These are phyloP conservation scores for Hypoxylon fuscum DNA, from an alignment of 495 filamentous ascomycete genomes.

Conservation along the genomic window DNA sequence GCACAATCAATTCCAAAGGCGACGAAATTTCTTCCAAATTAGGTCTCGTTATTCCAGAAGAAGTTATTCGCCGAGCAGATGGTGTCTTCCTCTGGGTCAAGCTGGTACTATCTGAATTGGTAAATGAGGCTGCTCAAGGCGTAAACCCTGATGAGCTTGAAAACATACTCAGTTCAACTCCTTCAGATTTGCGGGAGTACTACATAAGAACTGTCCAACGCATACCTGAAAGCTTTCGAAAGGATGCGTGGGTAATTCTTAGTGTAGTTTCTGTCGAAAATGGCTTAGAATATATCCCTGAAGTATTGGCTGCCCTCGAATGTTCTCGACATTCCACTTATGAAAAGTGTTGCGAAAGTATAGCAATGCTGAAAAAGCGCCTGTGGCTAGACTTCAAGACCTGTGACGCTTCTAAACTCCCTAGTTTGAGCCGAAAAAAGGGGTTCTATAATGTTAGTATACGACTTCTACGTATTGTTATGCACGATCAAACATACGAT, in stretches of 20 bases:
- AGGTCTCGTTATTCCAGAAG: neutral
- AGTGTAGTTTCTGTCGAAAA: neutral
- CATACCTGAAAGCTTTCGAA: constrained; percentile 11
- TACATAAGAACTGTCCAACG: constrained; percentile 10
- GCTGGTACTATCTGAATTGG: constrained; percentile 17
- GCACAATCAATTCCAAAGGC: neutral
- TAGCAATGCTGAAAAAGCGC: neutral
- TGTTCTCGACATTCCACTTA: constrained; percentile 12
- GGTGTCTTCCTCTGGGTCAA: constrained; percentile 36
- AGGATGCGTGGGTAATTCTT: constrained; percentile 20
- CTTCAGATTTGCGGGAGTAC: constrained; percentile 16
- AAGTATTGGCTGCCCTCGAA: neutral
- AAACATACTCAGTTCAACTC: constrained; percentile 10
- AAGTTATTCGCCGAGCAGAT: constrained; percentile 19
- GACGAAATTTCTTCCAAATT: neutral
- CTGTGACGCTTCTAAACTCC: too few species aligned
- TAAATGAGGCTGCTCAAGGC: neutral
- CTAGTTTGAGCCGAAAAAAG: too few species aligned
- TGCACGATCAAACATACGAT: too few species aligned
- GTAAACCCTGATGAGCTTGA: neutral
- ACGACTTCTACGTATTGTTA: too few species aligned
- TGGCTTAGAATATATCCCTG: neutral
- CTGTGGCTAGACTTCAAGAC: neutral
- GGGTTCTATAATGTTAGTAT: too few species aligned
- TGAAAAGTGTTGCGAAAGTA: neutral